Evolutionary conservation across 2,329 filamentous ascomycete species (phyloP), one percentile per base, ranked within the genome.

Genomic region (Mollisiaceae sp.): DNA sequence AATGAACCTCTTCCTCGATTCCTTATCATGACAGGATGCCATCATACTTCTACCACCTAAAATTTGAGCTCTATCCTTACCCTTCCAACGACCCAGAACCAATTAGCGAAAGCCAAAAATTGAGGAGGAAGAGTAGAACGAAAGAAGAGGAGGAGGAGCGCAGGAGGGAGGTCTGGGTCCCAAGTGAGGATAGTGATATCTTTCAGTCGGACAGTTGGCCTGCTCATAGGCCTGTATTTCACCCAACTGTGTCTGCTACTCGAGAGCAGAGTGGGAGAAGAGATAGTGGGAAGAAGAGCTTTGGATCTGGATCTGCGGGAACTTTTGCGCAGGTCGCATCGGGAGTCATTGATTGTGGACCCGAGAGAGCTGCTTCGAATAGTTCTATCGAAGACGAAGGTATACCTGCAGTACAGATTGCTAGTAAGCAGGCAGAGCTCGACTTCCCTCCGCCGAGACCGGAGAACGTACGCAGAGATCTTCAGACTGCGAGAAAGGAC

Each of bases 1-100:
- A n/a, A 60, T 59, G 57, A 47, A 18, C 27, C 22, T n/a, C 2
- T 14, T 12, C 18, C 50, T 35, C 50, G 8, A 5, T 5, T 22
- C 38, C 20, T 12, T 45, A 54, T n/a, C 63, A 47, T 47, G 61
- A 63, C 55, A 66, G 38, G 18, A 69, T 69, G 65, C 72, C 71
- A 62, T 73, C 83, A 36, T 89, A 88, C 75, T 86, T 85, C 69
- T 90, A 89, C 72, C 87, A 90, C 71, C 74, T 90, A n/a, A 88
- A 85, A 71, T 83, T 90, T 72, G 88, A 90, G 78, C 81, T 90
- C 50, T 90, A 89, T 75, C 66, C 73, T 55, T 69, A 69, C 43
- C 69, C 67, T 76, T 81, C 56, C 76, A 27, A 55, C 52, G 18
- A 61, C 22, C 54, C 60, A 36, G 38, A 62, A 63, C 9, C 47